Base-by-base conservation (phyloP, 495 filamentous ascomycete species). In the Neurospora sp. region DNA sequence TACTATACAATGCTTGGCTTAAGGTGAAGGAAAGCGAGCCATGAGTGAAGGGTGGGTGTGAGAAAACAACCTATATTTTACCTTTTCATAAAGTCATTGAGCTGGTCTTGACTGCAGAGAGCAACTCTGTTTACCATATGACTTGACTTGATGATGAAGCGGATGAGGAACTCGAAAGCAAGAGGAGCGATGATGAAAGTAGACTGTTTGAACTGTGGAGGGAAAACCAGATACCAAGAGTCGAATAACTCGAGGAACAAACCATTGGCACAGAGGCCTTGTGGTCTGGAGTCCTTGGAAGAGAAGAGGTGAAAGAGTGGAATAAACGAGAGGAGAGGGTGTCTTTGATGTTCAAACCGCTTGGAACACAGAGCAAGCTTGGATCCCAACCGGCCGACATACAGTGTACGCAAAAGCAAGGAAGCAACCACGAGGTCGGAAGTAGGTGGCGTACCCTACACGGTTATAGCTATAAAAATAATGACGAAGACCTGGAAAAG, bases 391-490 rank as follows among this genome's bases (percentile, higher is more conserved):
- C 53, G 14, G 53, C 27, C 31, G 53, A 65, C 53, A 65, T 65
- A 35, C 27, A 65, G 53, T 65, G 53, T 35, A 65, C 27, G 53
- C 53, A 65, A 12, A 22, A 61, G 53, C 27, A 31, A 65, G 27
- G 27, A 65, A 61, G 53, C 53, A 65, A 17, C 53, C 53, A 39
- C 42, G 70, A 35, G 70, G 70, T 68, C 27, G 31, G 65, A 69
- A 69, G 72, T 41, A 72, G 73, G 70, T 75, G 73, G 71, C 73
- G 69, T 72, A 53, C 71, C 76, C 71, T 72, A 40, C 65, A 70
- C 68, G 65, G 69, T 59, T 72, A 65, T 65, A 39, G 42, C 35
- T 45, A 59, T 71, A 71, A 71, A 73, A 70, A 76, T 39, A 73
- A 16, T 41, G 68, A 53, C 53, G 71, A 70, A 40, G 61, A 42